These are phyloP conservation scores for Botrytis galanthina DNA, from an alignment of 2,329 filamentous ascomycete species.

Conservation along the genomic window DNA sequence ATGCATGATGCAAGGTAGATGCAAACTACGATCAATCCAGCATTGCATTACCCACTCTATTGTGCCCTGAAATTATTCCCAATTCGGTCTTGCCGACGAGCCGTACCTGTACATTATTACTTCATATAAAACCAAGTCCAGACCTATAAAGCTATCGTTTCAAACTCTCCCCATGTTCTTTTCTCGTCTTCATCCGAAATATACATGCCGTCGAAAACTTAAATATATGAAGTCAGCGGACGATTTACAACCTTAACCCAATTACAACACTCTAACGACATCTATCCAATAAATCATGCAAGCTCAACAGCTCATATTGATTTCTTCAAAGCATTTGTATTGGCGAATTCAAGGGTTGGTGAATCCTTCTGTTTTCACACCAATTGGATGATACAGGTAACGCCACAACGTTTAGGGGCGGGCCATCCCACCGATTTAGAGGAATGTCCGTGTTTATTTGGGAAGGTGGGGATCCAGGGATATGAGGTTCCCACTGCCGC, in stretches of 20 bases:
- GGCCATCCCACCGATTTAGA: background rate
- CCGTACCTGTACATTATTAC: background rate
- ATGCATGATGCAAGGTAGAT: background rate
- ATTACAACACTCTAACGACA: background rate
- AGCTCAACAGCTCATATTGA: background rate
- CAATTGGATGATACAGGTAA: background rate
- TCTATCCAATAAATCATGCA: background rate
- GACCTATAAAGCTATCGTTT: background rate
- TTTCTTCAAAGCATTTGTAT: background rate
- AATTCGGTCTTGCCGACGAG: background rate
- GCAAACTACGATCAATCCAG: background rate
- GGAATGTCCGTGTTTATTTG: background rate
- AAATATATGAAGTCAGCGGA: background rate
- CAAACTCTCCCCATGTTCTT: background rate
- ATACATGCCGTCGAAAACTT: background rate
- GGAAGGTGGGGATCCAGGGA: background rate
- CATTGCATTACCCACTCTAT: background rate
- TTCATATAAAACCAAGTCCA: background rate
- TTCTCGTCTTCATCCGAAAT: background rate
- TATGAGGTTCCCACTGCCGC: background rate
- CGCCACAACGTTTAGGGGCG: background rate
- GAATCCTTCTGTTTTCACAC: background rate
- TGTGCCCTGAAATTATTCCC: background rate
- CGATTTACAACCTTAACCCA: background rate
- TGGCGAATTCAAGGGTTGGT: background rate